A percentile compares a stretch with the other conserved stretches of the same genome.
phyloP scores from a whole-genome alignment of 345 rosid species.

The Arabidopsis arenosa region DNA sequence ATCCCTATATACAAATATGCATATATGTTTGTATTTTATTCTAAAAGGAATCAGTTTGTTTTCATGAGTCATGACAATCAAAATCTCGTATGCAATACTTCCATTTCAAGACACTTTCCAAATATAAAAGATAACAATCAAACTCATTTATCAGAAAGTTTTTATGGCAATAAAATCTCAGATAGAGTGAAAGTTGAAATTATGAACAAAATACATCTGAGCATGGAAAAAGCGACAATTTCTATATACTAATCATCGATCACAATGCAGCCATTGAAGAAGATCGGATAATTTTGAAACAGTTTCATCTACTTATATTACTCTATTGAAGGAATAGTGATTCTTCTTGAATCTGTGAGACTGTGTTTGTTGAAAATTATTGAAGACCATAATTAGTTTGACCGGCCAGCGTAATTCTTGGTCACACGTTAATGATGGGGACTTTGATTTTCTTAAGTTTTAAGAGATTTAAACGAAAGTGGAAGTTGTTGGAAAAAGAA shows the following conservation, averaged over 20 bases:
- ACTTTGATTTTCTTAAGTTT: conserved; percentile 18
- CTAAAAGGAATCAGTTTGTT: background rate
- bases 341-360: conserved; percentile 11
- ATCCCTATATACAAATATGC: background rate
- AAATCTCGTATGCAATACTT: background rate
- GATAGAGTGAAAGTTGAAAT: background rate
- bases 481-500: background rate
- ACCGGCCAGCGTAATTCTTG: conserved; percentile 46
- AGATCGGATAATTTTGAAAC: background rate
- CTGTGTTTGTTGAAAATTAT: conserved; percentile 46
- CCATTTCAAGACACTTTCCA: conserved; percentile 7
- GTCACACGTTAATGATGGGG: conserved; percentile 41
- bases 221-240: background rate
- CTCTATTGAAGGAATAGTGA: background rate
- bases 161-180: background rate
- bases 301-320: background rate
- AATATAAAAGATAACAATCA: background rate
- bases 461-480: background rate
- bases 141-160: background rate
- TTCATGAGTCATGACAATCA: background rate
- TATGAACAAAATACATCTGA: background rate
- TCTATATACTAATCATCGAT: background rate
- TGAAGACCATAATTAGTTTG: conserved; percentile 47
- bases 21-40: conserved; percentile 14
- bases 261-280: conserved; percentile 1